These are phyloP conservation scores for Selaginella moellendorffii DNA, from an alignment of 75 land plant genomes.

Conservation along the genomic window DNA sequence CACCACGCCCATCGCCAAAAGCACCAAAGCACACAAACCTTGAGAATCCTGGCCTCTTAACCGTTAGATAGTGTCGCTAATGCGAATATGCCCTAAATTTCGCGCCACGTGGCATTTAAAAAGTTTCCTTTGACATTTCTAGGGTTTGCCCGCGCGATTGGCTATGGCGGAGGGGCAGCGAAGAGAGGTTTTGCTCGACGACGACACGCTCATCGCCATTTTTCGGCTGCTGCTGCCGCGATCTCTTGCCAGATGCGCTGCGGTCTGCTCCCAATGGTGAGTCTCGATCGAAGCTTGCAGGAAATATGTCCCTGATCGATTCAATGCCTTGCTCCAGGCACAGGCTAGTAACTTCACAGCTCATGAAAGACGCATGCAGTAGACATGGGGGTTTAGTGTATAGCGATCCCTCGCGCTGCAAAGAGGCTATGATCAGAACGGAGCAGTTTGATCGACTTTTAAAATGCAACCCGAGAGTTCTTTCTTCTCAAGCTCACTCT, in stretches of 20 bases:
- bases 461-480: background rate
- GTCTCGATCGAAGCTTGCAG: background rate
- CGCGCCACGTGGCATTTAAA: too few species aligned
- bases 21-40: too few species aligned
- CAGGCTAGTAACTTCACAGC: background rate
- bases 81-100: too few species aligned
- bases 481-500: background rate
- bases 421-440: too few species aligned
- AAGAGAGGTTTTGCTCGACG: too few species aligned
- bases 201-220: background rate
- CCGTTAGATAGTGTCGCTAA: too few species aligned
- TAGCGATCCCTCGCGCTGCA: background rate
- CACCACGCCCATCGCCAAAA: slow-evolving; percentile 45
- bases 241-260: background rate
- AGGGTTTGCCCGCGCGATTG: too few species aligned
- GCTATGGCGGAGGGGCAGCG: too few species aligned
- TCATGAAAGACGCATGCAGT: background rate
- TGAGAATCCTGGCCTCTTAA: too few species aligned
- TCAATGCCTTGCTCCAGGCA: background rate
- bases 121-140: too few species aligned
- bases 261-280: background rate
- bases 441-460: background rate
- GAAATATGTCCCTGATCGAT: background rate
- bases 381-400: background rate
- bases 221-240: background rate